phyloP scores from a whole-genome alignment of 2,329 filamentous ascomycete genomes.

The Ophioceras dolichostomum region DNA sequence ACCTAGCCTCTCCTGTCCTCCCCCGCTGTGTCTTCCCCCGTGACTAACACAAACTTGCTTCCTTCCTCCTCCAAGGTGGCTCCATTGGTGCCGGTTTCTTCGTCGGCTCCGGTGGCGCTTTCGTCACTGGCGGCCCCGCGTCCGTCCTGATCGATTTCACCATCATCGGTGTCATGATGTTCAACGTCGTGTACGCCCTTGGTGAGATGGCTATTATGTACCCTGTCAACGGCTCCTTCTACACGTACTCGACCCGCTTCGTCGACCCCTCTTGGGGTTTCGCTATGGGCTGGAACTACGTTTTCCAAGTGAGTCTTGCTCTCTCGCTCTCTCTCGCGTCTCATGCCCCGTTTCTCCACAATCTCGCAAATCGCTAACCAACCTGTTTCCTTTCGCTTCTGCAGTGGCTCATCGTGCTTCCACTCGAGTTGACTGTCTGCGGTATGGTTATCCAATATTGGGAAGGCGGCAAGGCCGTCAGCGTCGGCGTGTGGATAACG shows the following conservation, averaged over 20 bases:
- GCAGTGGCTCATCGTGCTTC: slow-evolving; percentile 35
- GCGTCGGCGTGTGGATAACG: slow-evolving; percentile 33
- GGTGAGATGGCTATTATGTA: slow-evolving; percentile 51
- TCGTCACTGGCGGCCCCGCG: slow-evolving; percentile 35
- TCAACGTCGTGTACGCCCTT: slow-evolving; percentile 48
- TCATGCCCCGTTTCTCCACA: background rate
- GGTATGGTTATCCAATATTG: slow-evolving; percentile 39
- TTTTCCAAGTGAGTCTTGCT: slow-evolving; percentile 19
- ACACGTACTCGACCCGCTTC: slow-evolving; percentile 48
- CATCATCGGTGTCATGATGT: slow-evolving; percentile 48
- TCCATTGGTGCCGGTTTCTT: slow-evolving; percentile 53
- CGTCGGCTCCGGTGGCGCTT: slow-evolving; percentile 43
- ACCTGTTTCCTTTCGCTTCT: background rate
- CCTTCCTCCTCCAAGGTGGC: slow-evolving; percentile 20
- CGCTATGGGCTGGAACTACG: slow-evolving; percentile 37
- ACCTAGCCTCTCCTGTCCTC: background rate
- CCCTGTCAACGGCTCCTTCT: slow-evolving; percentile 51
- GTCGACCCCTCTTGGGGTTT: slow-evolving; percentile 49
- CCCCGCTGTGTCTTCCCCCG: background rate
- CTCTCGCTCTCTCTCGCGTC: background rate
- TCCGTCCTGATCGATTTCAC: slow-evolving; percentile 36
- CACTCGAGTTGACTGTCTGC: slow-evolving; percentile 37
- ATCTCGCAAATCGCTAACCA: too few species aligned
- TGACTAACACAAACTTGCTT: background rate
- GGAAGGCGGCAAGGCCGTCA: slow-evolving; percentile 28